Conservation (phyloP, 148 eudicot species). For the Fagopyrum esculentum region DNA sequence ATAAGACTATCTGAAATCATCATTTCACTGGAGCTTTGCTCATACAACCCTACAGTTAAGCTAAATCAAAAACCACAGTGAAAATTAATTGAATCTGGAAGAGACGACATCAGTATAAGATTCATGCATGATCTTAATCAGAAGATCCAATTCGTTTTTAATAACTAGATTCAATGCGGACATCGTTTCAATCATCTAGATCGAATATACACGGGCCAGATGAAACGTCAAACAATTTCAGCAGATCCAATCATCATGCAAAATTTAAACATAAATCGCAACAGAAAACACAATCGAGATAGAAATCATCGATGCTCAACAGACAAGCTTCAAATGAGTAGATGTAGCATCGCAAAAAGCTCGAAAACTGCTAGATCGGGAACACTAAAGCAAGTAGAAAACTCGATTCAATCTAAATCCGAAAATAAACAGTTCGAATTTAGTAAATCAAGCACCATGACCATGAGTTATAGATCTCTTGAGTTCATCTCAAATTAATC, state of each 20-base stretch:
- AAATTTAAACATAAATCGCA: background rate
- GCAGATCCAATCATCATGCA: constrained; percentile 2
- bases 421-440: background rate
- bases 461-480: background rate
- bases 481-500: background rate
- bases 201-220: background rate
- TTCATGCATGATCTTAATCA: background rate
- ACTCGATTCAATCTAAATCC: background rate
- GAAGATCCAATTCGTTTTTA: background rate
- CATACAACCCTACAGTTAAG: background rate
- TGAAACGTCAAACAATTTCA: background rate
- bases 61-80: background rate
- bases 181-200: background rate
- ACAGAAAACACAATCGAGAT: background rate
- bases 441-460: background rate
- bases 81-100: background rate
- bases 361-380: background rate
- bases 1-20: background rate
- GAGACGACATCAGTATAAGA: background rate
- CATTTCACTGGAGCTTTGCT: background rate
- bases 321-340: background rate
- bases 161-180: background rate
- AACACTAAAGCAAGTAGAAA: background rate
- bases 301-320: background rate
- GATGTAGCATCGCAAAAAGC: background rate